Evolutionary conservation across 1,139 yeast genomes (phyloP).

Genomic region (Yamadazyma sp.): DNA sequence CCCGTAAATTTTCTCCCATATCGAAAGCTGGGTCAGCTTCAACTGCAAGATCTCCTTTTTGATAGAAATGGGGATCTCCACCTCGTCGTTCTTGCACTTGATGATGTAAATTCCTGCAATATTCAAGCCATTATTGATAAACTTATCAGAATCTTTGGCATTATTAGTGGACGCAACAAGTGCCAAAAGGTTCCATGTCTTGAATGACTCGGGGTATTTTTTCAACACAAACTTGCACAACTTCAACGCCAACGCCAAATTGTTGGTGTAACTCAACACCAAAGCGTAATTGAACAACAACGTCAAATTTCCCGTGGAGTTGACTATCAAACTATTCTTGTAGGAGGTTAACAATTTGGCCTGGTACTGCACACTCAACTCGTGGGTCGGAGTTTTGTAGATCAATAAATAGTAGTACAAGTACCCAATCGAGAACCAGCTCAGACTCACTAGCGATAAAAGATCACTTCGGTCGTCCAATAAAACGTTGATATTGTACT

Average conservation of each 20-base stretch:
- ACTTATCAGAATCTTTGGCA: conserved; percentile 38
- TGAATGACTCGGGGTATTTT: conserved; percentile 44
- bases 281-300: conserved; percentile 40
- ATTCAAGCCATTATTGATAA: conserved; percentile 43
- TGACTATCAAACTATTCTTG: conserved; percentile 39
- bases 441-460: conserved; percentile 32
- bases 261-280: conserved; percentile 29
- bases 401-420: conserved; percentile 31
- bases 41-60: conserved; percentile 65
- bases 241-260: conserved; percentile 31
- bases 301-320: conserved; percentile 36
- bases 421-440: conserved; percentile 42
- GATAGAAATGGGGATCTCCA: conserved; percentile 31
- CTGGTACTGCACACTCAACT: conserved; percentile 20
- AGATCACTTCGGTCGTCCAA: conserved; percentile 31
- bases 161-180: conserved; percentile 17
- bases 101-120: conserved; percentile 41
- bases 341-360: conserved; percentile 22
- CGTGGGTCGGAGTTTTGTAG: conserved; percentile 27
- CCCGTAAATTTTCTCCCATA: conserved; percentile 66
- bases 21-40: conserved; percentile 73
- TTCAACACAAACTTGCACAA: conserved; percentile 45
- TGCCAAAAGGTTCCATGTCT: conserved; percentile 46
- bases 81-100: conserved; percentile 29
- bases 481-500: conserved; percentile 35